Evolutionary conservation across 1,139 yeast genomes (phyloP).

Genomic region (Diutina catenulata): DNA sequence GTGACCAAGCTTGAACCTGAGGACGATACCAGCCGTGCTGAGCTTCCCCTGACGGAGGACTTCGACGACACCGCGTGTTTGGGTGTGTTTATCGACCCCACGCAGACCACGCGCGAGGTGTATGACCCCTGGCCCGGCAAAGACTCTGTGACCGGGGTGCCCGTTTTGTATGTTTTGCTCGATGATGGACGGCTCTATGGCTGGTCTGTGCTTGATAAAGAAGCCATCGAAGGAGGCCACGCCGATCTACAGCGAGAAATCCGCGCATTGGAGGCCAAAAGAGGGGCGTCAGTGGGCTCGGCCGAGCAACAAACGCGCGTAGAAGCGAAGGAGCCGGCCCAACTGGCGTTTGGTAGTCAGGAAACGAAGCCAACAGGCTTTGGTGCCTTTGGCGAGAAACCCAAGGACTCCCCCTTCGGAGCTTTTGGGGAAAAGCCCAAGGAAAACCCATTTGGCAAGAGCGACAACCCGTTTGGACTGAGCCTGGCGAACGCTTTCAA

Average conservation of each 20-base stretch:
- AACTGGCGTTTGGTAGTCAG: neutral
- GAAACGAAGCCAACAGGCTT: neutral
- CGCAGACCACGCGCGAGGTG: neutral
- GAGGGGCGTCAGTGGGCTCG: neutral
- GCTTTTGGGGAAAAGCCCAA: neutral
- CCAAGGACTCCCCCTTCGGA: neutral
- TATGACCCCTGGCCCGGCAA: constrained; percentile 4
- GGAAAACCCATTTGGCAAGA: neutral
- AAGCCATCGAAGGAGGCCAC: neutral
- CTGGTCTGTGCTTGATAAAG: constrained; percentile 1
- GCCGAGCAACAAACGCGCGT: neutral
- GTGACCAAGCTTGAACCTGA: neutral
- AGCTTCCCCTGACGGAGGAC: constrained; percentile 1
- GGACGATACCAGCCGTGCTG: neutral
- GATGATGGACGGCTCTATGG: constrained; percentile 1
- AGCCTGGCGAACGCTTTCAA: no score
- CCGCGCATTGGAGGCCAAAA: neutral
- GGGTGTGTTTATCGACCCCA: neutral
- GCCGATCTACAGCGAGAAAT: neutral
- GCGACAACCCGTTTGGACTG: no score
- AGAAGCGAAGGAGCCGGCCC: neutral
- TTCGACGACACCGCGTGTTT: neutral
- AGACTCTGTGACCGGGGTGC: neutral
- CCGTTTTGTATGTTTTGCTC: neutral
- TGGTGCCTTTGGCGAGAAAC: neutral